Evolutionary conservation across 768 basidiomycete species (phyloP), one percentile per base, ranked within the genome.

Genomic region (Tubosaeta sp.): DNA sequence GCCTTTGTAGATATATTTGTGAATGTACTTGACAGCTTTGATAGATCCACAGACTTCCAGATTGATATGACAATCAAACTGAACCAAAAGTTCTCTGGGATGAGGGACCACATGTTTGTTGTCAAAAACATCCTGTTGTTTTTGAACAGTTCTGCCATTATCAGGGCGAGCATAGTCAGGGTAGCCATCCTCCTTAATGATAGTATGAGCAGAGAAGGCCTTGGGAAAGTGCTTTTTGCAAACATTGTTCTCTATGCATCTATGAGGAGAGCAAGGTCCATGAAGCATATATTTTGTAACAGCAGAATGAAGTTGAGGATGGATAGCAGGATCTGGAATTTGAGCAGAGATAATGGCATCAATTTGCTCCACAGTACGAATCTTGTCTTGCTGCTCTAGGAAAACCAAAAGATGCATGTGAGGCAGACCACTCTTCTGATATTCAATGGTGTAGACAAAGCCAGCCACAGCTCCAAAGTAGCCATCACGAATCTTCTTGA

Each of bases 371-470:
- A 52, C 35, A 48, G 33, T 43, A 7, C 2, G 1, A 14, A 53
- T 53, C 29, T 53, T 53, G 22, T 48, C 13, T 12, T 77, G 51
- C 4, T 59, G 61, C 0, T 55, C 62, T 3, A 65, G 68, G 61
- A 55, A 72, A 35, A 81, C 72, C 29, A 68, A 45, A 16, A 76
- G 55, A 59, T 84, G 82, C 58, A 76, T 73, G 54, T 83, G 80
- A 25, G 80, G 80, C 0, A 84, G 72, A 0, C 79, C 77, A 0
- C 76, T 60, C 53, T 83, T 83, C 58, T 83, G 81, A 57, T 81
- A 83, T 54, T 85, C 78, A 48, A 81, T 80, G 11, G 72, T 74
- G 51, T 79, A 78, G 0, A 83, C 73, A 51, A 71, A n/a, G n/a
- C n/a, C n/a, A n/a, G n/a, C n/a, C n/a, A n/a, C n/a, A n/a, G n/a